Evolutionary conservation across 2,329 filamentous ascomycete genomes (phyloP).

Genomic region (Dactylonectria macrodidyma): DNA sequence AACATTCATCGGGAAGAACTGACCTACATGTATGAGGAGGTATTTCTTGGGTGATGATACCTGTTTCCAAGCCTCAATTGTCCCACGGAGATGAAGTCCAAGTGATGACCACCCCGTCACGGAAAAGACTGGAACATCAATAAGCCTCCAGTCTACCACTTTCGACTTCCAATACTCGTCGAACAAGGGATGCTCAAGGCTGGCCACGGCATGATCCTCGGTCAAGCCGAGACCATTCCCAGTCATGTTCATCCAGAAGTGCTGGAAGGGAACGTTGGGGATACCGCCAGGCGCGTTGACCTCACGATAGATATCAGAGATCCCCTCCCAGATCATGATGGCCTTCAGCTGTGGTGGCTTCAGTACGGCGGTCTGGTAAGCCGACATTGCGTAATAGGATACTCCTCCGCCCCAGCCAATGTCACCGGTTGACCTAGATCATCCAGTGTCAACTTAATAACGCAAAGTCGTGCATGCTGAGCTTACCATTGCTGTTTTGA

Average conservation of each 20-base stretch:
- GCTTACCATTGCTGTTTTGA: slow-evolving; percentile 7
- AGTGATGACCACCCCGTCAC: slow-evolving; percentile 21
- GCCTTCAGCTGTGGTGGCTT: slow-evolving; percentile 24
- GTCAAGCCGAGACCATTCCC: slow-evolving; percentile 16
- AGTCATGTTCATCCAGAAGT: slow-evolving; percentile 32
- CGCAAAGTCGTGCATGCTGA: not conserved
- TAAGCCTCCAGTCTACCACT: slow-evolving; percentile 18
- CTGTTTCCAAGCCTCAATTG: slow-evolving; percentile 20
- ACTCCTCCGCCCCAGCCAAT: slow-evolving; percentile 14
- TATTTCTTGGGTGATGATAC: slow-evolving; percentile 14
- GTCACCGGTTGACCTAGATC: not conserved
- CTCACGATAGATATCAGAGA: slow-evolving; percentile 25
- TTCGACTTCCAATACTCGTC: slow-evolving; percentile 9
- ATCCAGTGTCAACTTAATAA: not conserved
- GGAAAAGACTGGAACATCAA: slow-evolving; percentile 16
- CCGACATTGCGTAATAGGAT: slow-evolving; percentile 12
- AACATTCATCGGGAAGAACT: not conserved
- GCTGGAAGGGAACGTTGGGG: slow-evolving; percentile 23
- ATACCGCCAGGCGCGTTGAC: slow-evolving; percentile 23
- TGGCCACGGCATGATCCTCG: slow-evolving; percentile 24
- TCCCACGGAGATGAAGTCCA: slow-evolving; percentile 15
- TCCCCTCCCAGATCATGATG: slow-evolving; percentile 25
- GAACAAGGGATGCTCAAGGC: slow-evolving; percentile 16
- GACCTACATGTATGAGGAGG: slow-evolving; percentile 10
- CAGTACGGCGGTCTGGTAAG: slow-evolving; percentile 14